Conservation (phyloP, 257 asterid species). For the Ophiorrhiza pumila region DNA sequence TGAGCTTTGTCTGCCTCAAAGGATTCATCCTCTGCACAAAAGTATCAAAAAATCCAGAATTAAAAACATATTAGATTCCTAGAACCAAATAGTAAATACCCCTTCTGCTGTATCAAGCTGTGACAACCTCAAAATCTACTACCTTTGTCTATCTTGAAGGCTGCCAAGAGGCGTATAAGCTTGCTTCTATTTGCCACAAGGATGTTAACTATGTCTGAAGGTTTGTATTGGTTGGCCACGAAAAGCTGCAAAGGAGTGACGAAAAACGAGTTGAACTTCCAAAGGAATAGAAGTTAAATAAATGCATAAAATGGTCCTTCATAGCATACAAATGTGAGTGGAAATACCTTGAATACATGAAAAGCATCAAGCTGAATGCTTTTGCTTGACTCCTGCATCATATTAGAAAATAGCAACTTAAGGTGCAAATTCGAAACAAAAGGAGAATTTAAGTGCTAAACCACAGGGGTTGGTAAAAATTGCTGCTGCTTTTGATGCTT, state of each 20-base stretch:
- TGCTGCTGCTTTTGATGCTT: too few species aligned
- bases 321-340: neutral
- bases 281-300: neutral
- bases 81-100: too few species aligned
- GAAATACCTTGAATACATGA: constrained; percentile 84
- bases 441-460: neutral
- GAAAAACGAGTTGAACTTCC: neutral
- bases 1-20: constrained; percentile 82
- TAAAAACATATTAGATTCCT: too few species aligned
- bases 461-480: too few species aligned
- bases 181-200: constrained; percentile 69
- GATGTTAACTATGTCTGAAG: constrained; percentile 59
- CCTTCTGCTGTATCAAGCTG: too few species aligned
- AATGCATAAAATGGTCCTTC: neutral
- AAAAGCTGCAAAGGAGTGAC: constrained; percentile 56
- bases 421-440: neutral
- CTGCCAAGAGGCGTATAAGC: constrained; percentile 59
- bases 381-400: constrained; percentile 79
- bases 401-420: neutral
- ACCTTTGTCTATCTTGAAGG: constrained; percentile 71
- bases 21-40: constrained; percentile 67
- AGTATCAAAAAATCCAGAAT: neutral
- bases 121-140: neutral
- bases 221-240: constrained; percentile 85
- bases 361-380: constrained; percentile 80